Percentiles rank a stretch among this genome's conserved stretches.
Conservation (phyloP, 371 early-diverging fungal species). For the Syncephalastrum monosporum region DNA sequence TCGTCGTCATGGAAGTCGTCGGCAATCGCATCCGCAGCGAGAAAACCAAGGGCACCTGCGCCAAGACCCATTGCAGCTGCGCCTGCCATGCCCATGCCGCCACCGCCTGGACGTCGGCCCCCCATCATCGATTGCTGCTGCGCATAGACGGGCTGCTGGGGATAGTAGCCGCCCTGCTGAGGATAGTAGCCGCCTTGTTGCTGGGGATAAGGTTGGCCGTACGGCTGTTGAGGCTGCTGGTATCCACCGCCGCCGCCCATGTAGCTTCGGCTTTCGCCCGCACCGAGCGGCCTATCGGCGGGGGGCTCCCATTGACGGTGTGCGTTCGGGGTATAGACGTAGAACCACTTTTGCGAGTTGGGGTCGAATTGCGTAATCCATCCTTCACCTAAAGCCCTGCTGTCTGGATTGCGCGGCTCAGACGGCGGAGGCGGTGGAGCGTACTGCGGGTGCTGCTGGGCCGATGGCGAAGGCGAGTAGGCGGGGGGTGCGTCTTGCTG, state of each 20-base stretch:
- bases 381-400: slow-evolving; percentile 31
- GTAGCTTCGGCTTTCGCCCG: background rate
- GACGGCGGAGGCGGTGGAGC: slow-evolving; percentile 40
- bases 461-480: too few relatives aligned
- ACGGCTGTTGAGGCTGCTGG: slow-evolving; percentile 3
- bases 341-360: slow-evolving; percentile 37
- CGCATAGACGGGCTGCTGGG: slow-evolving; percentile 21
- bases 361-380: slow-evolving; percentile 51
- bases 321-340: slow-evolving; percentile 47
- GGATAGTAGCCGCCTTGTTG: slow-evolving; percentile 15
- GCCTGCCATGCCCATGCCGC: slow-evolving; percentile 25
- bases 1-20: slow-evolving; percentile 28
- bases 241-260: slow-evolving; percentile 13
- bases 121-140: slow-evolving; percentile 16
- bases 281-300: slow-evolving; percentile 28
- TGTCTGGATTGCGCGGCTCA: slow-evolving; percentile 33
- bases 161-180: slow-evolving; percentile 13
- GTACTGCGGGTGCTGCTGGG: slow-evolving; percentile 15
- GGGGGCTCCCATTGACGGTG: slow-evolving; percentile 54
- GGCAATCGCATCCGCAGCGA: slow-evolving; percentile 34
- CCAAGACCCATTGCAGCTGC: slow-evolving; percentile 41
- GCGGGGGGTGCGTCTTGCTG: too few relatives aligned
- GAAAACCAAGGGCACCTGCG: slow-evolving; percentile 36
- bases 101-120: slow-evolving; percentile 13
- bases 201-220: slow-evolving; percentile 9